These are phyloP conservation scores for Forsythia suspensa DNA, from an alignment of 257 asterid species.

Conservation along the genomic window DNA sequence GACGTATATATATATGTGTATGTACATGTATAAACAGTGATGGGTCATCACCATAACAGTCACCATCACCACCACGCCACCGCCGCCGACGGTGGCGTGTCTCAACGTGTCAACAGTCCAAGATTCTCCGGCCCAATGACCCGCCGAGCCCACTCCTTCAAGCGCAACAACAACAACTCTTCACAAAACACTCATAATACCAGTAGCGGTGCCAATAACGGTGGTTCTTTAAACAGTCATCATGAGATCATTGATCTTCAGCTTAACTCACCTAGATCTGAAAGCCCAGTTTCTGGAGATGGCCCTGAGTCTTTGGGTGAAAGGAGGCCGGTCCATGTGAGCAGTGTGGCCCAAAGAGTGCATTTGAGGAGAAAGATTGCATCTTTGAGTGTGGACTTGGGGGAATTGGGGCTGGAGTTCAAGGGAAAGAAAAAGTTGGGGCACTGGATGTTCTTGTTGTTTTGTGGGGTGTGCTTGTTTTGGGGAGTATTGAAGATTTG, in stretches of 20 bases:
- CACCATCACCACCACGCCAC: conserved; percentile 56
- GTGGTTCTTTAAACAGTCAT: conserved; percentile 21
- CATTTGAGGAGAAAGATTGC: conserved; percentile 73
- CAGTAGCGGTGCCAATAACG: conserved; percentile 21
- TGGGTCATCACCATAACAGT: conserved; percentile 83
- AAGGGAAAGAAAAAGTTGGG: conserved; percentile 73
- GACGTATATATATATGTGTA: neutral
- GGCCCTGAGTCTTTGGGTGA: conserved; percentile 46
- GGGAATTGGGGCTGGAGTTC: conserved; percentile 65
- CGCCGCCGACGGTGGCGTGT: conserved; percentile 59
- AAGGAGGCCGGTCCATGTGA: conserved; percentile 57
- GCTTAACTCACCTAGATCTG: conserved; percentile 92
- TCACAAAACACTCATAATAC: conserved; percentile 38
- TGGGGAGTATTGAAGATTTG: conserved; percentile 80
- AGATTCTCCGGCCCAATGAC: conserved; percentile 92
- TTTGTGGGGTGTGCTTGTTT: conserved; percentile 83
- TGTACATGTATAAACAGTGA: conserved; percentile 15
- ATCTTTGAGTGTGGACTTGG: conserved; percentile 67
- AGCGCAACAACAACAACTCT: conserved; percentile 46
- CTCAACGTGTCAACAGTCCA: conserved; percentile 92
- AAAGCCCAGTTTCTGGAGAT: conserved; percentile 46
- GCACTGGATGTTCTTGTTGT: conserved; percentile 77
- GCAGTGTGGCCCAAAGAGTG: conserved; percentile 65
- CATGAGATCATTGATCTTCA: conserved; percentile 79
- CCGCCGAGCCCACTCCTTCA: conserved; percentile 81